phyloP scores from a whole-genome alignment of 768 basidiomycete species.

The Xerocomellus intermedius region DNA sequence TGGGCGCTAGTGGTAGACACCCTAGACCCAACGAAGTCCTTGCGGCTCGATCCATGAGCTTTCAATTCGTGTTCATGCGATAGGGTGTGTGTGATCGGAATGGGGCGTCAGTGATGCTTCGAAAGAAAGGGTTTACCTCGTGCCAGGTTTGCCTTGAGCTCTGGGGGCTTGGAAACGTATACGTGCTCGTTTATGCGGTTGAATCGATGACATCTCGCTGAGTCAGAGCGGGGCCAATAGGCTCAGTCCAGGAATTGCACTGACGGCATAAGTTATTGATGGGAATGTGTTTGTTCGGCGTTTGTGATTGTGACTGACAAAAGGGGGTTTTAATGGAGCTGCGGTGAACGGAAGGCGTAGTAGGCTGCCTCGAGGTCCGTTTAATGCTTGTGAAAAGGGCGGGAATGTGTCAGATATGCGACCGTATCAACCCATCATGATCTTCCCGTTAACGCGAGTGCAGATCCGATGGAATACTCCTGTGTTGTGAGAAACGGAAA shows the following conservation, averaged over 20 bases:
- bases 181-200: not conserved
- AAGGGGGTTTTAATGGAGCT: not conserved
- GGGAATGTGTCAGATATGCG: too few species aligned
- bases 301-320: slow-evolving; percentile 1
- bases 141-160: not conserved
- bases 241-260: not conserved
- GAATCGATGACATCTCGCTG: slow-evolving; percentile 1
- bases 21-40: slow-evolving; percentile 4
- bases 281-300: not conserved
- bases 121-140: not conserved
- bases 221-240: not conserved
- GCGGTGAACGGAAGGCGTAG: not conserved
- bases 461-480: not conserved
- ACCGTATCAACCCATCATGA: not conserved
- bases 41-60: not conserved
- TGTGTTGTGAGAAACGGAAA: not conserved
- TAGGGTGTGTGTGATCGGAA: not conserved
- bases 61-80: not conserved
- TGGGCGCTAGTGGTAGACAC: not conserved
- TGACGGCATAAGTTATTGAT: not conserved
- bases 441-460: not conserved
- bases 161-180: not conserved
- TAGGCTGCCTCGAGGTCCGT: not conserved
- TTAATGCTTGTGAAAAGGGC: not conserved
- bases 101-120: not conserved